These are phyloP conservation scores for Ophiostoma perfectum DNA, from an alignment of 2,329 filamentous ascomycete species.

Conservation along the genomic window DNA sequence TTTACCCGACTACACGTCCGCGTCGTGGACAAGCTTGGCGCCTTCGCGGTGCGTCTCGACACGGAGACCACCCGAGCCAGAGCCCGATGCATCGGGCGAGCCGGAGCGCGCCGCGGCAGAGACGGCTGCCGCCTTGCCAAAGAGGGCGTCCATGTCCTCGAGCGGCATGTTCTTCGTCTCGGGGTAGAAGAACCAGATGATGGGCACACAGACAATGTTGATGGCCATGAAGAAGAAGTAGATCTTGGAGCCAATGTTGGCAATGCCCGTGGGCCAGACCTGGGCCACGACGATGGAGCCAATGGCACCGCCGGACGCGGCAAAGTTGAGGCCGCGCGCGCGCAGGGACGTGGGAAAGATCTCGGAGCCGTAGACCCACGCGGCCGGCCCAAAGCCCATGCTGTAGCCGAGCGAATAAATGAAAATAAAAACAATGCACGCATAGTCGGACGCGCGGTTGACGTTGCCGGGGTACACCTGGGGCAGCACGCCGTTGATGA, in stretches of 20 bases:
- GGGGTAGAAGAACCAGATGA: constrained; percentile 41
- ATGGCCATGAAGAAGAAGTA: constrained; percentile 55
- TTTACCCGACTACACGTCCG: neutral
- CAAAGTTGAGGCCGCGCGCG: constrained; percentile 51
- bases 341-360: constrained; percentile 56
- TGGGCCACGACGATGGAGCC: constrained; percentile 51
- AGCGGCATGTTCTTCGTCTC: constrained; percentile 48
- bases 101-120: neutral
- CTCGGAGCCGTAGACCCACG: constrained; percentile 57
- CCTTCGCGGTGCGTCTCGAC: constrained; percentile 2
- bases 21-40: neutral
- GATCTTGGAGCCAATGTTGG: constrained; percentile 45
- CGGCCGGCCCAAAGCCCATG: constrained; percentile 51
- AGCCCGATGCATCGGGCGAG: neutral
- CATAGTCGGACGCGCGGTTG: constrained; percentile 44
- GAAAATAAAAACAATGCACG: constrained; percentile 52
- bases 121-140: constrained; percentile 29
- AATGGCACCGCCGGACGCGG: constrained; percentile 50
- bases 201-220: constrained; percentile 44
- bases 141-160: constrained; percentile 44
- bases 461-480: constrained; percentile 46
- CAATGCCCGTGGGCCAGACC: constrained; percentile 51
- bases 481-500: constrained; percentile 51
- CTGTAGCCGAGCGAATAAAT: constrained; percentile 55
- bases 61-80: neutral